Conservation (phyloP, 345 rosid genomes). For the Gossypium arboreum region DNA sequence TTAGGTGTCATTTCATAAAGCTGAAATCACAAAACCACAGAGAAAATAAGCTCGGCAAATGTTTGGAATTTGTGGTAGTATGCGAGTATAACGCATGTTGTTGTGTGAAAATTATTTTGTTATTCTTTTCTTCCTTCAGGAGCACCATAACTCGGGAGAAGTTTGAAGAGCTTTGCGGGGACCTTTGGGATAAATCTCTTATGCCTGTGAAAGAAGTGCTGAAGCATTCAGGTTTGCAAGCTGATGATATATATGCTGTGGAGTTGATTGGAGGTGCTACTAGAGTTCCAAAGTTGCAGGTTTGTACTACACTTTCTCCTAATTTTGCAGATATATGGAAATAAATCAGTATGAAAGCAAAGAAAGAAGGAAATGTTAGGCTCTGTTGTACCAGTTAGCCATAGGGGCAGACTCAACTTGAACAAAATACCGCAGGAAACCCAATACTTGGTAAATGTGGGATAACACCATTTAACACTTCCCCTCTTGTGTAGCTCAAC, state of each 20-base stretch:
- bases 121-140: conserved; percentile 36
- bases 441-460: too few relatives aligned
- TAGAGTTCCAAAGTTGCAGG: conserved; percentile 99
- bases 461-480: too few relatives aligned
- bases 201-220: conserved; percentile 75
- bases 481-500: too few relatives aligned
- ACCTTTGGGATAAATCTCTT: conserved; percentile 90
- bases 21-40: not conserved
- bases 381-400: not conserved
- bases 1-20: not conserved
- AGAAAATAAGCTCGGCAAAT: not conserved
- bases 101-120: conserved; percentile 16
- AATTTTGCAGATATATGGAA: conserved; percentile 10
- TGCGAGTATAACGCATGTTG: not conserved
- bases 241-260: conserved; percentile 78
- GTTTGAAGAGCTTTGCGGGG: conserved; percentile 93
- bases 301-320: conserved; percentile 26
- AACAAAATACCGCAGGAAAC: not conserved
- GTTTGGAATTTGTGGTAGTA: not conserved
- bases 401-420: not conserved
- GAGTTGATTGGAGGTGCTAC: conserved; percentile 98
- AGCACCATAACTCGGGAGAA: conserved; percentile 91
- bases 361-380: not conserved
- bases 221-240: conserved; percentile 65
- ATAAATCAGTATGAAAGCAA: not conserved